phyloP scores from a whole-genome alignment of 164 flowering plant genomes.

The Cinnamomum micranthum region DNA sequence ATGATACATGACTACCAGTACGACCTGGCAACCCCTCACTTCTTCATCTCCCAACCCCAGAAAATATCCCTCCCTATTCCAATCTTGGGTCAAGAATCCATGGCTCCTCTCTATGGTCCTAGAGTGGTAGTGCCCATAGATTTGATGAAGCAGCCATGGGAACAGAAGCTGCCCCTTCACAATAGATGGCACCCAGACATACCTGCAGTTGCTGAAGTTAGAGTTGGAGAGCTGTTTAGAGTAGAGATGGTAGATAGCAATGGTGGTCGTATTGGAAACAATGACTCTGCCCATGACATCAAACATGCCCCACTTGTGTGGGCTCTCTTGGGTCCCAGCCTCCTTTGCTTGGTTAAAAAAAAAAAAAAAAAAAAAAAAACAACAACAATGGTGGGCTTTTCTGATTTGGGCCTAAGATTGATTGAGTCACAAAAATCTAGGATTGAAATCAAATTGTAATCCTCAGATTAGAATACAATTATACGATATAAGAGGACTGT shows the following conservation, averaged over 20 bases:
- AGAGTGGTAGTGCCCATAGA: constrained; percentile 59
- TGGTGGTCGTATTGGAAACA: constrained; percentile 45
- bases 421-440: too few relatives aligned
- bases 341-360: too few relatives aligned
- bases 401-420: too few relatives aligned
- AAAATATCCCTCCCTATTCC: too few relatives aligned
- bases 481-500: too few relatives aligned
- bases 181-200: constrained; percentile 74
- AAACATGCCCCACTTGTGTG: constrained; percentile 23
- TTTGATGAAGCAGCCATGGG: constrained; percentile 73
- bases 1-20: too few relatives aligned
- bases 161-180: constrained; percentile 68
- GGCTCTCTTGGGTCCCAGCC: neutral
- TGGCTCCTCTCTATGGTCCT: constrained; percentile 75
- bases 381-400: too few relatives aligned
- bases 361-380: too few relatives aligned
- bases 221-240: constrained; percentile 47
- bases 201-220: constrained; percentile 55
- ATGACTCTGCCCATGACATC: constrained; percentile 43
- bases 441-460: too few relatives aligned
- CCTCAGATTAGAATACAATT: too few relatives aligned
- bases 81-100: constrained; percentile 19
- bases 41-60: too few relatives aligned
- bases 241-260: constrained; percentile 67
- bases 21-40: too few relatives aligned